Evolutionary conservation across 2,329 filamentous ascomycete genomes (phyloP).

Genomic region (Laburnicola sp.): DNA sequence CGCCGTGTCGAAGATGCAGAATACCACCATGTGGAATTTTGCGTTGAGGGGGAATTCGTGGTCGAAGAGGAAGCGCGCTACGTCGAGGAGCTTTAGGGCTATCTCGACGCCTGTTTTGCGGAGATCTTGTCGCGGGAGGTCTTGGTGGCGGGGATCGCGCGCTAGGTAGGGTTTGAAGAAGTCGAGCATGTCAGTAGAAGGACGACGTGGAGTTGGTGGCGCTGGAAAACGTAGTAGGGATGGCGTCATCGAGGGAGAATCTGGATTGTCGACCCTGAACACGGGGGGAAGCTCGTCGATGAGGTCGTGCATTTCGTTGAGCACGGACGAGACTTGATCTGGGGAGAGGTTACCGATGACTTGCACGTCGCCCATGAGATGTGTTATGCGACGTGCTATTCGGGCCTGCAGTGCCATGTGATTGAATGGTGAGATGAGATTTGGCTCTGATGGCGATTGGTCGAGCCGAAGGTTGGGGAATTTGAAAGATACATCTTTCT

Average conservation of each 20-base stretch:
- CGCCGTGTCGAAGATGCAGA: constrained; percentile 57
- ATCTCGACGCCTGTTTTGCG: constrained; percentile 51
- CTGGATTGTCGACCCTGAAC: constrained; percentile 47
- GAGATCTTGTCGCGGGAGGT: constrained; percentile 42
- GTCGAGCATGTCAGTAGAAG: constrained; percentile 50
- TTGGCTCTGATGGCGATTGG: constrained; percentile 36
- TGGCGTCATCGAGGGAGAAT: constrained; percentile 49
- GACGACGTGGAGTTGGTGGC: constrained; percentile 52
- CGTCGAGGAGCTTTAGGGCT: constrained; percentile 49
- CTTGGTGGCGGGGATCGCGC: constrained; percentile 33
- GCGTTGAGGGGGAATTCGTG: constrained; percentile 52
- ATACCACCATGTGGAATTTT: constrained; percentile 56
- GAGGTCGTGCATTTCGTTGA: constrained; percentile 50
- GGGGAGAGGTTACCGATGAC: constrained; percentile 20
- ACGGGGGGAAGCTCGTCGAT: constrained; percentile 49
- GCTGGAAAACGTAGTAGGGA: constrained; percentile 53
- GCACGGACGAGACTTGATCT: constrained; percentile 26
- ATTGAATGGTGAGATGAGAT: constrained; percentile 49
- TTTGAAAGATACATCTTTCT: constrained; percentile 44
- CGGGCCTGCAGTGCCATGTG: constrained; percentile 50
- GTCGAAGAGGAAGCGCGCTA: constrained; percentile 49
- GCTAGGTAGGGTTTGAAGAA: constrained; percentile 54
- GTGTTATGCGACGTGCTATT: constrained; percentile 40
- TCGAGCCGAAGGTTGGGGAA: constrained; percentile 49
- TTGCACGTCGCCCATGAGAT: constrained; percentile 24